phyloP scores from a whole-genome alignment of 257 asterid species.

The Phtheirospermum japonicum region DNA sequence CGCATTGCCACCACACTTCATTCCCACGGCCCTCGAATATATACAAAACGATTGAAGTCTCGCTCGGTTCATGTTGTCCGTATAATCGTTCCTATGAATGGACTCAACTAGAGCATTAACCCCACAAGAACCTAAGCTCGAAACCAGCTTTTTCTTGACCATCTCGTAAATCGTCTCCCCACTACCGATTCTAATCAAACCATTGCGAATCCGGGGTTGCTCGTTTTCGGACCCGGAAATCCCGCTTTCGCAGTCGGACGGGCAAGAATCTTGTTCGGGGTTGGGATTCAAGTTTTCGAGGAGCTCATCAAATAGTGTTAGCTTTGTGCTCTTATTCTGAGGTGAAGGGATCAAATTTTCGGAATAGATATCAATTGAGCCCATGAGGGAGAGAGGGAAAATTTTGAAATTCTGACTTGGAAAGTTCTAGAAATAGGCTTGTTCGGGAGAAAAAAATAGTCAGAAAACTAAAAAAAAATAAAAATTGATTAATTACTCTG shows the following conservation, averaged over 20 bases:
- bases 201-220: constrained; percentile 1
- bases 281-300: background rate
- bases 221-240: constrained; percentile 33
- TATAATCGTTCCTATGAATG: constrained; percentile 29
- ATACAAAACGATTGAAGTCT: constrained; percentile 35
- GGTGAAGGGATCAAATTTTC: constrained; percentile 21
- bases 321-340: constrained; percentile 22
- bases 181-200: constrained; percentile 25
- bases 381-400: constrained; percentile 19
- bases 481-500: no score
- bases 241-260: constrained; percentile 54
- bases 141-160: constrained; percentile 34
- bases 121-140: constrained; percentile 34
- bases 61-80: constrained; percentile 33
- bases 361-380: constrained; percentile 12
- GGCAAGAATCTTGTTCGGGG: constrained; percentile 29
- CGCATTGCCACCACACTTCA: constrained; percentile 42
- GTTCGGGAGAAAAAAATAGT: no score
- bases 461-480: no score
- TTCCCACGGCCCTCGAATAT: constrained; percentile 42
- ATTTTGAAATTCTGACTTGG: constrained; percentile 23
- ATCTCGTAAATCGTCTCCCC: constrained; percentile 31
- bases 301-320: constrained; percentile 33
- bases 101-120: constrained; percentile 29
- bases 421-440: no score